Conservation (phyloP, 768 basidiomycete species). For the Tulasnella sp. region DNA sequence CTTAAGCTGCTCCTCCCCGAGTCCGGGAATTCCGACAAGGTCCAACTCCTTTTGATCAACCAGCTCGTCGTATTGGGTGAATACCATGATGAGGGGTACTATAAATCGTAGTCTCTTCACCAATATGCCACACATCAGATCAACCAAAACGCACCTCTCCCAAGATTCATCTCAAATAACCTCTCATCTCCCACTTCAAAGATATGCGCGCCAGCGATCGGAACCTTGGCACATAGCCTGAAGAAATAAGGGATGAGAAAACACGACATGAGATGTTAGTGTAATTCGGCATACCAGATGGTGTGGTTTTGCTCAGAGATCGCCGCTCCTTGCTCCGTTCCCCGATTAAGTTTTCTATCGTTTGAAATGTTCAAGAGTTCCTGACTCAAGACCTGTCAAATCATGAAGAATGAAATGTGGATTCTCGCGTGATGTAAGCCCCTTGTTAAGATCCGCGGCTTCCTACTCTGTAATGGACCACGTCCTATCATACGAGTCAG, state of each 20-base stretch:
- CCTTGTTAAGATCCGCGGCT: constrained; percentile 21
- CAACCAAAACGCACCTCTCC: neutral
- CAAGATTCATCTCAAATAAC: constrained; percentile 19
- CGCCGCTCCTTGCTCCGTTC: constrained; percentile 14
- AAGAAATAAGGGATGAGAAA: neutral
- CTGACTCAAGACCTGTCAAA: constrained; percentile 26
- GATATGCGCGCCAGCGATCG: constrained; percentile 21
- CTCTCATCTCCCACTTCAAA: constrained; percentile 23
- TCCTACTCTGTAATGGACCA: constrained; percentile 20
- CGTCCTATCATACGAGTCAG: constrained; percentile 3
- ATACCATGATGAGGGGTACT: constrained; percentile 27
- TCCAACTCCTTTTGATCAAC: neutral
- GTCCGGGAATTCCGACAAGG: neutral
- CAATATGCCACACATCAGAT: too few species aligned
- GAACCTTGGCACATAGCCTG: constrained; percentile 27
- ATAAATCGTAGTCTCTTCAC: neutral
- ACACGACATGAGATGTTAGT: neutral
- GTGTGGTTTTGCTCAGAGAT: constrained; percentile 22
- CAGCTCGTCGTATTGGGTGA: constrained; percentile 26
- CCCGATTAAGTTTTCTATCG: constrained; percentile 22
- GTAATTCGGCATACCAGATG: constrained; percentile 20
- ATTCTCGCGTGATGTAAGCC: constrained; percentile 21
- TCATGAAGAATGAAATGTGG: constrained; percentile 26
- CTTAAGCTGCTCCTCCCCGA: too few species aligned
- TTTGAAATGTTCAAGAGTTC: constrained; percentile 21